Evolutionary conservation across 257 asterid genomes (phyloP), one percentile per base, ranked within the genome.

Genomic region (Nicotiana obtusifolia): DNA sequence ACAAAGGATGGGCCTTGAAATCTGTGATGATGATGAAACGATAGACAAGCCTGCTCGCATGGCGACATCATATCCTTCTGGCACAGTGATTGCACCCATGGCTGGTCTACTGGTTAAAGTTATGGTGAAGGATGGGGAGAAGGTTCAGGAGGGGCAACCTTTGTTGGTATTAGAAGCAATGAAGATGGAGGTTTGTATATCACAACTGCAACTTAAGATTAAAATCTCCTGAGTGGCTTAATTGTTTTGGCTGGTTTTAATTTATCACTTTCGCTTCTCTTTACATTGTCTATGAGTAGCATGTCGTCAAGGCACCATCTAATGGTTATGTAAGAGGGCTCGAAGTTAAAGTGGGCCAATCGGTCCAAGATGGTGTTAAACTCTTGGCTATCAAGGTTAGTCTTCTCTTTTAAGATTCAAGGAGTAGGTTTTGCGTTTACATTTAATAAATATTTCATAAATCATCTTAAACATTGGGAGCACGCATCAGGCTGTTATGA

Each of bases 171-270:
- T 96, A 83, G 99, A 96, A 87, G 99, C 99, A 67, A 96, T 96
- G 99, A 96, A 96, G 90, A 96, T 96, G 99, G 99, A 96, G 99
- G 99, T 92, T 28, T 75, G 89, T 67, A 69, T 68, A 49, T n/a
- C 37, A 14, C 61, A 80, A 80, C 64, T n/a, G 1, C 33, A 80
- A 10, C 41, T 80, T 78, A 57, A 20, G 76, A n/a, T 76, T 80
- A 64, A 56, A 0, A 16, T 20, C 22, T 10, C 81, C 10, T 77
- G 81, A 83, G 84, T 81, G 28, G 13, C 54, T 84, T 67, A 49
- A 24, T 66, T 41, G 66, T 30, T 57, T 81, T 73, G 16, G 22
- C 4, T 57, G 69, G 26, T 60, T 54, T 52, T 53, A 57, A 76
- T 83, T 81, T 20, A 69, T n/a, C 61, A 7, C 80, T 77, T 77